These are phyloP conservation scores for Nepenthes mirabilis DNA, from an alignment of 148 eudicot genomes.

Conservation along the genomic window DNA sequence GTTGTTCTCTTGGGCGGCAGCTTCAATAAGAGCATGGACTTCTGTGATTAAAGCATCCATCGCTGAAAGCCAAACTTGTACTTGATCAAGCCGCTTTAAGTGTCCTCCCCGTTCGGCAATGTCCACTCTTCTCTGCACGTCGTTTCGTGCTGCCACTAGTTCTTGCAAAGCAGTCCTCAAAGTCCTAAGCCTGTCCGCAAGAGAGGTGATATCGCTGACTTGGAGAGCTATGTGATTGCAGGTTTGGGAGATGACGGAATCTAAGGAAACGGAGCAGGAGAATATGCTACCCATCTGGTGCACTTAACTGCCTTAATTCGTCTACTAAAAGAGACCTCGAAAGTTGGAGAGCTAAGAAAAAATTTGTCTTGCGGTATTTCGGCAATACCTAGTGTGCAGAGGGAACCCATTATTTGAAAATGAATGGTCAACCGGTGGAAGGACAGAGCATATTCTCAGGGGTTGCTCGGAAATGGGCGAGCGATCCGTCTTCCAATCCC, in stretches of 20 bases:
- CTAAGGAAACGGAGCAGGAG: neutral
- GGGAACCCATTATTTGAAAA: no score
- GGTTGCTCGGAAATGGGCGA: no score
- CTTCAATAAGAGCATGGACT: conserved; percentile 1
- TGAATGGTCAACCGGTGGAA: no score
- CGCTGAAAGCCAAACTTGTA: conserved; percentile 23
- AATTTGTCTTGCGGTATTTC: no score
- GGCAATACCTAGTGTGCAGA: no score
- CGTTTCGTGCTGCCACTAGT: conserved; percentile 19
- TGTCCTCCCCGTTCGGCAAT: conserved; percentile 15
- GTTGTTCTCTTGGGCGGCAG: conserved; percentile 4
- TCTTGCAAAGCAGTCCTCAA: conserved; percentile 2
- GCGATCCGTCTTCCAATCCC: no score
- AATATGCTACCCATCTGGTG: neutral
- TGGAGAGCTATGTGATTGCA: neutral
- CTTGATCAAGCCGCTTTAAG: conserved; percentile 19
- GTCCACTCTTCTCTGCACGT: conserved; percentile 16
- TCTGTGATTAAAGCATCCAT: conserved; percentile 14
- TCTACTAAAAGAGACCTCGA: no score
- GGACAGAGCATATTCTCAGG: no score
- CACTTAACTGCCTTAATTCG: no score
- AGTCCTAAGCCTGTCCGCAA: neutral
- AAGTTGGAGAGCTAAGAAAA: no score
- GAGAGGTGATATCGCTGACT: neutral
- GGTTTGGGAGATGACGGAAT: neutral